Evolutionary conservation across 805 yeast genomes (phyloP).

Genomic region (Starmerella bombicola): DNA sequence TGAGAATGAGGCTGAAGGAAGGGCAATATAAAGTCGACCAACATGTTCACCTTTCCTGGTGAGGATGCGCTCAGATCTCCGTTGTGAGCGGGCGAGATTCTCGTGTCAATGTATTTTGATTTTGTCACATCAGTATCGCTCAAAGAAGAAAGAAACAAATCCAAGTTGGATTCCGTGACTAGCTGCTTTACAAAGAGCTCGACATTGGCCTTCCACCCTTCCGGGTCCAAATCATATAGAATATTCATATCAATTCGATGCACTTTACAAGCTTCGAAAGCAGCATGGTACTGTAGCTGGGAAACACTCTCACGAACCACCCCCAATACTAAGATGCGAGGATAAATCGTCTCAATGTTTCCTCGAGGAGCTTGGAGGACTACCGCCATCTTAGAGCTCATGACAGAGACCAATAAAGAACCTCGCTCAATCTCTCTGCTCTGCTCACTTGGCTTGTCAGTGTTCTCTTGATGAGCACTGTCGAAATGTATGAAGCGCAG

Average conservation of each 20-base stretch:
- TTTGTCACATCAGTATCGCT: slow-evolving; percentile 73
- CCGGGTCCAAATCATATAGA: slow-evolving; percentile 75
- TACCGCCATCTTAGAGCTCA: slow-evolving; percentile 73
- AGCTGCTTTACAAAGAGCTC: slow-evolving; percentile 60
- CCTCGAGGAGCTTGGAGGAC: slow-evolving; percentile 93
- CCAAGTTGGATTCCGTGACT: slow-evolving; percentile 61
- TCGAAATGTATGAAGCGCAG: slow-evolving; percentile 66
- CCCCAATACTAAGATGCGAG: slow-evolving; percentile 79
- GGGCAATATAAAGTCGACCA: slow-evolving; percentile 52
- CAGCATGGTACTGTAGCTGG: slow-evolving; percentile 47
- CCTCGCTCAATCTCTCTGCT: slow-evolving; percentile 85
- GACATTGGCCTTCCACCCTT: slow-evolving; percentile 48
- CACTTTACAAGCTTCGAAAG: slow-evolving; percentile 72
- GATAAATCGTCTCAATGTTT: slow-evolving; percentile 83
- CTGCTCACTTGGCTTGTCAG: slow-evolving; percentile 44
- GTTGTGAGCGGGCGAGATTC: not conserved
- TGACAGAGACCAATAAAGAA: slow-evolving; percentile 63
- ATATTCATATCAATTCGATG: slow-evolving; percentile 88
- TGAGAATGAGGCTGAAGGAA: slow-evolving; percentile 31
- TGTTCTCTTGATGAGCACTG: slow-evolving; percentile 26
- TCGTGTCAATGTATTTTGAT: slow-evolving; percentile 73
- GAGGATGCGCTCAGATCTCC: not conserved
- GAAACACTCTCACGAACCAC: slow-evolving; percentile 65
- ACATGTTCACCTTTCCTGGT: slow-evolving; percentile 48
- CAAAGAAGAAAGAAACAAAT: slow-evolving; percentile 74